Percentiles rank a stretch among this genome's conserved stretches.
Conservation (phyloP, 768 basidiomycete species). For the Pisolithus sp. region DNA sequence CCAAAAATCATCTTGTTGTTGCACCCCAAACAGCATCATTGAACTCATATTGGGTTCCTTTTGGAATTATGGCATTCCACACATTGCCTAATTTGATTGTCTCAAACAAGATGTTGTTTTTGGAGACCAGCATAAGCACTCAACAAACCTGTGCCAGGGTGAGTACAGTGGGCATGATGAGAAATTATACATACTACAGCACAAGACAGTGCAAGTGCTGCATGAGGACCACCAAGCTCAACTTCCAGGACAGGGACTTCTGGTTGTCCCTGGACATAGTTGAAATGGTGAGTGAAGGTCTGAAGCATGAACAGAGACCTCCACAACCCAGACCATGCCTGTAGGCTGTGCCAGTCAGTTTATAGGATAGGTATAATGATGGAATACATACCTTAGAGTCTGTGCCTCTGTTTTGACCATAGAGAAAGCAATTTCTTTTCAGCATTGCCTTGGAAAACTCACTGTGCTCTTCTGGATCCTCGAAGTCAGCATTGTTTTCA, state of each 20-base stretch:
- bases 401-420: slow-evolving; percentile 4
- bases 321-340: slow-evolving; percentile 5
- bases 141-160: not conserved
- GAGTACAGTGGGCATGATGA: not conserved
- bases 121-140: not conserved
- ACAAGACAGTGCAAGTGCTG: slow-evolving; percentile 6
- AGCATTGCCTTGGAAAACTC: slow-evolving; percentile 5
- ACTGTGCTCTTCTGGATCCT: not conserved
- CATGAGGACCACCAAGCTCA: not conserved
- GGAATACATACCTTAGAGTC: slow-evolving; percentile 1
- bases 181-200: slow-evolving; percentile 1
- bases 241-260: slow-evolving; percentile 1
- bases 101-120: slow-evolving; percentile 1
- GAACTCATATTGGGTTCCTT: slow-evolving; percentile 6
- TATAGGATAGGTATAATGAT: not conserved
- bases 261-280: slow-evolving; percentile 3
- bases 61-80: slow-evolving; percentile 6
- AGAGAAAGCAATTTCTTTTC: slow-evolving; percentile 2
- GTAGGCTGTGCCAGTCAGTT: not conserved
- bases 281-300: slow-evolving; percentile 8
- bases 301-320: slow-evolving; percentile 8
- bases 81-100: not conserved
- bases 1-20: slow-evolving; percentile 2
- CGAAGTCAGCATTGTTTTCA: not conserved
- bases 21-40: slow-evolving; percentile 7